Evolutionary conservation across 257 asterid species (phyloP).

Genomic region (Penstemon eatonii): DNA sequence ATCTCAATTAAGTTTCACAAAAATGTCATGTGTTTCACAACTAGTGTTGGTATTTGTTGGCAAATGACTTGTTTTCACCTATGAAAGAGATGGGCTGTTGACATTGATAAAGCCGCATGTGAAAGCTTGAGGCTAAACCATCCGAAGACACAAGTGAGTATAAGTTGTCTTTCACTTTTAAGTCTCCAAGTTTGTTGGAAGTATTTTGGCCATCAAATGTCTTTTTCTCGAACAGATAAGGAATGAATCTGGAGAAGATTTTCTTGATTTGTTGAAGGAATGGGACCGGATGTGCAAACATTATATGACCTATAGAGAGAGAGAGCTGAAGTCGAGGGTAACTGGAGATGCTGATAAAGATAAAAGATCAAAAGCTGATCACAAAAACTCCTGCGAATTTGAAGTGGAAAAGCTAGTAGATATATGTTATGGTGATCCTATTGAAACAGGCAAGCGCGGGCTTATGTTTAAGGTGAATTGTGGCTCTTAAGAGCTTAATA

Average conservation of each 20-base stretch:
- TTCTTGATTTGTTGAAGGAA: conserved; percentile 48
- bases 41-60: conserved; percentile 21
- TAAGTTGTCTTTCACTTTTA: conserved; percentile 14
- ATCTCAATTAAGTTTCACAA: conserved; percentile 14
- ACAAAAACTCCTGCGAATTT: conserved; percentile 34
- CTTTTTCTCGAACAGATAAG: conserved; percentile 41
- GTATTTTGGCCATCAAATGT: conserved; percentile 25
- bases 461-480: conserved; percentile 43
- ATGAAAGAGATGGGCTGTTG: conserved; percentile 54
- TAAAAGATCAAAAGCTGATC: conserved; percentile 25
- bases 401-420: conserved; percentile 50
- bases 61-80: conserved; percentile 28
- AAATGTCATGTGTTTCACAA: conserved; percentile 9
- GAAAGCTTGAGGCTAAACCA: conserved; percentile 49
- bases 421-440: conserved; percentile 46
- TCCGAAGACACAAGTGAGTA: conserved; percentile 41
- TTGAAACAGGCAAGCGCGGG: conserved; percentile 38
- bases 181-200: conserved; percentile 22
- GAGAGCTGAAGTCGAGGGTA: conserved; percentile 30
- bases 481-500: conserved; percentile 20
- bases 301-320: conserved; percentile 30
- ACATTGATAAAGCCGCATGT: conserved; percentile 46
- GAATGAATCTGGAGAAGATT: conserved; percentile 49
- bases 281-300: conserved; percentile 42
- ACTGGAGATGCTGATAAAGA: conserved; percentile 27